Conservation (phyloP, 2,329 filamentous ascomycete species). For the Trichoderma afroharzianum region DNA sequence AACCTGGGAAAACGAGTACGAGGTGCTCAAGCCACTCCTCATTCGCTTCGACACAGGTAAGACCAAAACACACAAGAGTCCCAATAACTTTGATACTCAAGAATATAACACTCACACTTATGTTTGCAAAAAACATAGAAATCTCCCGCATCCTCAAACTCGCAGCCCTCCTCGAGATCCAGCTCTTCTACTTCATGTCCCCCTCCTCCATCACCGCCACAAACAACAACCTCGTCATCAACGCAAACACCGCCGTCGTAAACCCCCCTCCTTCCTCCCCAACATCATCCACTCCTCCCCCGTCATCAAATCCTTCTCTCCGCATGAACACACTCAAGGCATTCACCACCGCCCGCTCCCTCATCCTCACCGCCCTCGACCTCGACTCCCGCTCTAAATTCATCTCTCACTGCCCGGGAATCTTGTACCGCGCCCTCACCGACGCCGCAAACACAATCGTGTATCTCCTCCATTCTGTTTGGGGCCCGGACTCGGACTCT, state of each 20-base stretch:
- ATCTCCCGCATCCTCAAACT: conserved; percentile 47
- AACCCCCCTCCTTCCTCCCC: neutral
- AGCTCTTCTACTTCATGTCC: conserved; percentile 50
- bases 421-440: conserved; percentile 45
- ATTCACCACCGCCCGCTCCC: conserved; percentile 45
- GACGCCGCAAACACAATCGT: conserved; percentile 45
- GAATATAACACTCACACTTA: neutral
- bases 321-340: conserved; percentile 44
- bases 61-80: neutral
- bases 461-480: conserved; percentile 45
- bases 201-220: conserved; percentile 17
- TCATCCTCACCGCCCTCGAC: conserved; percentile 41
- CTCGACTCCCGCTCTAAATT: conserved; percentile 41
- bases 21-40: conserved; percentile 44
- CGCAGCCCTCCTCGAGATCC: conserved; percentile 50
- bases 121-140: conserved; percentile 32
- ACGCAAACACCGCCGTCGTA: neutral
- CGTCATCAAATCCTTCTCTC: conserved; percentile 24
- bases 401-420: conserved; percentile 47
- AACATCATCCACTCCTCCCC: neutral
- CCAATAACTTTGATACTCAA: neutral
- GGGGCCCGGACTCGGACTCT: conserved; percentile 29
- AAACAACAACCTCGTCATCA: neutral
- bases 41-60: conserved; percentile 45
- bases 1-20: conserved; percentile 51